Conservation (phyloP, 208 protist species). For the Trypanosoma conorhini region DNA sequence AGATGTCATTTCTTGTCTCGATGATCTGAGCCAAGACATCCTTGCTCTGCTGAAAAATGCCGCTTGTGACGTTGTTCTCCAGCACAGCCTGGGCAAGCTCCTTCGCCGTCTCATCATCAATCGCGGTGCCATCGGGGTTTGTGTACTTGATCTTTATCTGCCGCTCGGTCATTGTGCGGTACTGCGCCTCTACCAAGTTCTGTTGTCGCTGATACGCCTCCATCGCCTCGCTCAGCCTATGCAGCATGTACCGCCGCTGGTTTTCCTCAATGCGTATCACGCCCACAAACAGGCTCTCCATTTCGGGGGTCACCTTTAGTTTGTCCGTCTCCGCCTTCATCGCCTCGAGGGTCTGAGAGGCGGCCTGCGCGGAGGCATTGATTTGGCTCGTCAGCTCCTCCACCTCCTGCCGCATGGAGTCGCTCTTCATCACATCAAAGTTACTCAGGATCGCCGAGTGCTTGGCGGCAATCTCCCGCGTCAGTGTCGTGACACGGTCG, state of each 20-base stretch:
- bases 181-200: slow-evolving; percentile 53
- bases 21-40: slow-evolving; percentile 80
- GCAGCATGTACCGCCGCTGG: slow-evolving; percentile 63
- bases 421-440: slow-evolving; percentile 57
- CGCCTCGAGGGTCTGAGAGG: slow-evolving; percentile 50
- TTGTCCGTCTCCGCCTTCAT: slow-evolving; percentile 68
- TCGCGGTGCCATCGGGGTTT: slow-evolving; percentile 69
- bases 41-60: slow-evolving; percentile 91
- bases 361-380: slow-evolving; percentile 35
- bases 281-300: slow-evolving; percentile 58
- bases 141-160: slow-evolving; percentile 92
- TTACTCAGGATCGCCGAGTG: slow-evolving; percentile 78
- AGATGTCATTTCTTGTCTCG: slow-evolving; percentile 91
- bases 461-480: slow-evolving; percentile 49
- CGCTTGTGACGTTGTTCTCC: slow-evolving; percentile 72
- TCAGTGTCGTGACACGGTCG: slow-evolving; percentile 37
- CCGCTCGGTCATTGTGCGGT: slow-evolving; percentile 81
- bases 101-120: slow-evolving; percentile 73
- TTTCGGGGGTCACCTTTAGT: slow-evolving; percentile 66
- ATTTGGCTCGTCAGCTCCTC: slow-evolving; percentile 55
- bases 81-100: slow-evolving; percentile 78
- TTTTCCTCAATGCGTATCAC: slow-evolving; percentile 90
- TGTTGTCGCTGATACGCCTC: slow-evolving; percentile 67
- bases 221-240: slow-evolving; percentile 54
- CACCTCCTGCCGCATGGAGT: slow-evolving; percentile 58